Evolutionary conservation across 805 yeast species (phyloP).

Genomic region (Starmerella potacharoeniae): DNA sequence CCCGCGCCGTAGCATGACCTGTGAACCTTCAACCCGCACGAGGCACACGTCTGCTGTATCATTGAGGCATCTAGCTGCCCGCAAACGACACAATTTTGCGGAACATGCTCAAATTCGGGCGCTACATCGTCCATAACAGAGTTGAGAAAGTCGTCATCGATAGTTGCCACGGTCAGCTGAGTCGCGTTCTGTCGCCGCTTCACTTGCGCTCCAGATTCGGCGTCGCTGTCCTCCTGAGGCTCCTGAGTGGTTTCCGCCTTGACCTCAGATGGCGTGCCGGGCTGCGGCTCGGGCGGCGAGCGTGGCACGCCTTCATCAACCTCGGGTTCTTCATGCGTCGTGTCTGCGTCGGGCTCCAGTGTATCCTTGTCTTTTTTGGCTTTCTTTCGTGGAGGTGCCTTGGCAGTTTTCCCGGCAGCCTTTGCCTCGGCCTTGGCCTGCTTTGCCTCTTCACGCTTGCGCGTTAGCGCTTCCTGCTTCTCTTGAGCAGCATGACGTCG

Average conservation of each 20-base stretch:
- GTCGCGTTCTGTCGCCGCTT: not conserved
- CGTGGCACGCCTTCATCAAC: not conserved
- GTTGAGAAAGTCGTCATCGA: slow-evolving; percentile 3
- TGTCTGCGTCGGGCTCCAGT: not conserved
- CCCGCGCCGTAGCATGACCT: slow-evolving; percentile 18
- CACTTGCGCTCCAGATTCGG: not conserved
- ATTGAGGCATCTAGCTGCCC: slow-evolving; percentile 17
- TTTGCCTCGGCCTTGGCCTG: slow-evolving; percentile 7
- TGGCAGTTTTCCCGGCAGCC: not conserved
- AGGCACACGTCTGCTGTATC: slow-evolving; percentile 12
- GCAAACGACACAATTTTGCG: slow-evolving; percentile 17
- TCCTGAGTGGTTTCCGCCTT: not conserved
- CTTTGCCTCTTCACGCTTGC: slow-evolving; percentile 7
- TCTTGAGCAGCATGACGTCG: slow-evolving; percentile 10
- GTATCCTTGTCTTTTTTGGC: slow-evolving; percentile 15
- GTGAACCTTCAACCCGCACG: slow-evolving; percentile 19
- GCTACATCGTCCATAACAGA: slow-evolving; percentile 4
- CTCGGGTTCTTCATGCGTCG: not conserved
- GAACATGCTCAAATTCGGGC: not conserved
- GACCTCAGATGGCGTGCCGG: not conserved
- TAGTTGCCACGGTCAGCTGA: slow-evolving; percentile 4
- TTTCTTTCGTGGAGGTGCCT: not conserved
- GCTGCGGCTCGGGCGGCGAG: not conserved
- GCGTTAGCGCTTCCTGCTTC: slow-evolving; percentile 15
- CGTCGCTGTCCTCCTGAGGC: not conserved